These are phyloP conservation scores for Rhizopogon sp. DNA, from an alignment of 768 basidiomycete genomes.

Conservation along the genomic window DNA sequence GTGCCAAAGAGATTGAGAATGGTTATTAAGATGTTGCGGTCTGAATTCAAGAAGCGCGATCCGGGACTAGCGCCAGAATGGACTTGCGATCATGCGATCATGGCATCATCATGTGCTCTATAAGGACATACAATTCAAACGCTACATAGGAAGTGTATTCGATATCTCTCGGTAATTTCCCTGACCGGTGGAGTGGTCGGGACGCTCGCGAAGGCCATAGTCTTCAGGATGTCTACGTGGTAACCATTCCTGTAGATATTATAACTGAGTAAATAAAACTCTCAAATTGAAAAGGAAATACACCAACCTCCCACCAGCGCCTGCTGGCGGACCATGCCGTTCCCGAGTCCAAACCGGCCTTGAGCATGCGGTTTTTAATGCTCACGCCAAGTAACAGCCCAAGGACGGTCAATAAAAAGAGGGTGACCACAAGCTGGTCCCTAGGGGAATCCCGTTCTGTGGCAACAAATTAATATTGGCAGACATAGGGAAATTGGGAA, in stretches of 20 bases:
- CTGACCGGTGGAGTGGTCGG: slow-evolving; percentile 20
- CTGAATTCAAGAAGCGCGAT: background rate
- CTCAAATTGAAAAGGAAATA: slow-evolving; percentile 7
- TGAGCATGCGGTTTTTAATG: slow-evolving; percentile 76
- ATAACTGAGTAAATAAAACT: slow-evolving; percentile 14
- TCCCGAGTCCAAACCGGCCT: slow-evolving; percentile 65
- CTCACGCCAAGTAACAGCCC: slow-evolving; percentile 82
- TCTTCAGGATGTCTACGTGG: slow-evolving; percentile 52
- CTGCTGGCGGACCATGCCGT: slow-evolving; percentile 59
- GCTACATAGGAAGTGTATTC: slow-evolving; percentile 21
- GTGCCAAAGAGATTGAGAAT: background rate
- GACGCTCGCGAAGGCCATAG: slow-evolving; percentile 39
- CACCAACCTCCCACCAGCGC: slow-evolving; percentile 81
- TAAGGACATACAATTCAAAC: background rate
- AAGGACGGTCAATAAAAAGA: slow-evolving; percentile 85
- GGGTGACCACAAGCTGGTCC: slow-evolving; percentile 88
- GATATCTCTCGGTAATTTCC: slow-evolving; percentile 44
- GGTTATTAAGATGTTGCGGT: slow-evolving; percentile 2
- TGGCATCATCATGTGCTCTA: no score
- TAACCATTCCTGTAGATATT: slow-evolving; percentile 26
- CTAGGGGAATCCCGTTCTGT: slow-evolving; percentile 92
- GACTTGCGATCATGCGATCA: no score
- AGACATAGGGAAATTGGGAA: slow-evolving; percentile 28
- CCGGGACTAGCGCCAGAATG: background rate
- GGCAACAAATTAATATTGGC: slow-evolving; percentile 7